Conservation (phyloP, 2,329 filamentous ascomycete species). For the Periconia sp. region DNA sequence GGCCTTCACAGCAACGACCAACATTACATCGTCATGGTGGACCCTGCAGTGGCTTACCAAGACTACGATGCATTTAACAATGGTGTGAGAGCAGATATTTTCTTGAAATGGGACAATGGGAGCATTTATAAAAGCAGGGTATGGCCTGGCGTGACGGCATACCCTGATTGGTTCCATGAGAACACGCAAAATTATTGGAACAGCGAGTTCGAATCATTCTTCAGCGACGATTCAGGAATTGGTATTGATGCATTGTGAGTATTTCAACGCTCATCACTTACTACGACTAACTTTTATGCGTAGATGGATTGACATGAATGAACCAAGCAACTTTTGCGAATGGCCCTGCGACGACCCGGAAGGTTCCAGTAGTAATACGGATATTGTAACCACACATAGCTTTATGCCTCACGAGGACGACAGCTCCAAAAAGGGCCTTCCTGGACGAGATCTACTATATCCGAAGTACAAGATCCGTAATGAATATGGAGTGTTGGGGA, state of each 20-base stretch:
- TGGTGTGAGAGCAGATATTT: slow-evolving; percentile 62
- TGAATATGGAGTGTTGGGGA: slow-evolving; percentile 51
- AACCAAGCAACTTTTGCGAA: slow-evolving; percentile 41
- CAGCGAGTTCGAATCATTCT: slow-evolving; percentile 70
- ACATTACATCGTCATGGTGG: slow-evolving; percentile 80
- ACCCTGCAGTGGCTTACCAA: slow-evolving; percentile 64
- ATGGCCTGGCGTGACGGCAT: slow-evolving; percentile 76
- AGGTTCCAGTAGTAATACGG: slow-evolving; percentile 49
- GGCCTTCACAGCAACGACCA: slow-evolving; percentile 70
- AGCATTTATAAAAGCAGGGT: slow-evolving; percentile 68
- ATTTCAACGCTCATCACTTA: not conserved
- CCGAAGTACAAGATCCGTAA: slow-evolving; percentile 73
- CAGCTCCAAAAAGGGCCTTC: slow-evolving; percentile 61
- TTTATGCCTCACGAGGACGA: no score
- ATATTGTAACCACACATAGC: no score
- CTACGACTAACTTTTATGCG: not conserved
- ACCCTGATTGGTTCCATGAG: slow-evolving; percentile 77
- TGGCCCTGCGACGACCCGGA: slow-evolving; percentile 56
- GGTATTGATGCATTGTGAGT: slow-evolving; percentile 73
- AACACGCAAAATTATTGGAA: slow-evolving; percentile 72
- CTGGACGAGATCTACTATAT: slow-evolving; percentile 66
- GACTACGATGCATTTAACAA: slow-evolving; percentile 64
- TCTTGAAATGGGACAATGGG: slow-evolving; percentile 61
- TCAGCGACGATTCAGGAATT: slow-evolving; percentile 66
- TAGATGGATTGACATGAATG: slow-evolving; percentile 37